Conservation (phyloP, 1,284 basidiomycete genomes). For the Ceratobasidium sp. region DNA sequence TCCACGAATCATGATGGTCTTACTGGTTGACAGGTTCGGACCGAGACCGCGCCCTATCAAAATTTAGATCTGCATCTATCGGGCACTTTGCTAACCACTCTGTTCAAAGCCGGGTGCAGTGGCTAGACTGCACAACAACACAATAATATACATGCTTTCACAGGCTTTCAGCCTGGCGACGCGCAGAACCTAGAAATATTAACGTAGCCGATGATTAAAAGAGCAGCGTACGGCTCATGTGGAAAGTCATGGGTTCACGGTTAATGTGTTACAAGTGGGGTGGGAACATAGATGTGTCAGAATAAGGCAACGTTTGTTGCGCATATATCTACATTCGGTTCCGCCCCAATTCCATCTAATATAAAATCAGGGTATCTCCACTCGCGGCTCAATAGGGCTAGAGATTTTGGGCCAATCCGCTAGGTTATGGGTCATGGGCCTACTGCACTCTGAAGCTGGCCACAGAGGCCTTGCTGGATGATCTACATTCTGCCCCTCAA, state of each 20-base stretch:
- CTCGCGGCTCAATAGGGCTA: neutral
- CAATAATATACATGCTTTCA: slow-evolving; percentile 9
- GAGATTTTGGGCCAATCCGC: too few species aligned
- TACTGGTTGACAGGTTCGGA: neutral
- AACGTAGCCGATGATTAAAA: too few species aligned
- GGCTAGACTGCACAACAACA: slow-evolving; percentile 1
- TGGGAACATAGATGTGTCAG: slow-evolving; percentile 5
- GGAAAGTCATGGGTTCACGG: neutral
- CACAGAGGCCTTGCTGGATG: too few species aligned
- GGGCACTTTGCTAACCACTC: slow-evolving; percentile 5
- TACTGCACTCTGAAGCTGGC: too few species aligned
- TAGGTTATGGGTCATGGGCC: too few species aligned
- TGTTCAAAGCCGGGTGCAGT: neutral
- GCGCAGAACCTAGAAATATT: neutral
- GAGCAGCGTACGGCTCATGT: neutral
- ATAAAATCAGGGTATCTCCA: neutral
- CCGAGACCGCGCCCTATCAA: slow-evolving; percentile 27
- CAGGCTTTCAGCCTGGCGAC: slow-evolving; percentile 13
- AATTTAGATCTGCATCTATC: slow-evolving; percentile 26
- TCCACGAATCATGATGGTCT: neutral
- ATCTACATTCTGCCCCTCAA: too few species aligned
- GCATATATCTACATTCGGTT: slow-evolving; percentile 20
- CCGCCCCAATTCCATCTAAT: neutral
- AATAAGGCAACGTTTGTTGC: slow-evolving; percentile 5
- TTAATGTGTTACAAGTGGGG: slow-evolving; percentile 18